Evolutionary conservation across 1,139 yeast species (phyloP).

Genomic region (Pichia sp.): DNA sequence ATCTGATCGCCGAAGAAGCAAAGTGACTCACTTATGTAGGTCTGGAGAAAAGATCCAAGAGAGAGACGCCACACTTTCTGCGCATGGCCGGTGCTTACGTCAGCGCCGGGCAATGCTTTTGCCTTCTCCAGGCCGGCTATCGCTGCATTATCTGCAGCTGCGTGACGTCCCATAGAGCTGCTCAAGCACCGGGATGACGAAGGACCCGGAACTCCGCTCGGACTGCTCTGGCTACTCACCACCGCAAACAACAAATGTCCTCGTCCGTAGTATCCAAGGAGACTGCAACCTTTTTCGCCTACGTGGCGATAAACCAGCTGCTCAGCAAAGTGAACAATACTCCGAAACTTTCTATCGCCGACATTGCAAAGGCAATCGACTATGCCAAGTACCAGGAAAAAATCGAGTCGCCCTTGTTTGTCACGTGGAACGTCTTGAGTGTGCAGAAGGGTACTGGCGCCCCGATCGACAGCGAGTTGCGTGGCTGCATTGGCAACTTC

Average conservation of each 20-base stretch:
- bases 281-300: slow-evolving; percentile 3
- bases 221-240: too few species aligned
- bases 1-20: too few species aligned
- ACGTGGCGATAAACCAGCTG: slow-evolving; percentile 5
- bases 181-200: too few species aligned
- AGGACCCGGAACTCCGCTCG: too few species aligned
- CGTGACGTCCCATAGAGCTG: background rate
- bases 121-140: too few species aligned
- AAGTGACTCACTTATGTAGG: too few species aligned
- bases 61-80: too few species aligned
- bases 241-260: background rate
- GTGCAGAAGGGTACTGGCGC: background rate
- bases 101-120: too few species aligned
- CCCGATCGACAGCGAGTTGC: background rate
- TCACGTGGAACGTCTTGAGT: slow-evolving; percentile 70
- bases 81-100: too few species aligned
- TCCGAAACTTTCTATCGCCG: background rate
- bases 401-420: slow-evolving; percentile 57
- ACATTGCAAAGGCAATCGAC: slow-evolving; percentile 1
- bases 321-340: background rate
- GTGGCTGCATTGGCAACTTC: slow-evolving; percentile 13
- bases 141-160: too few species aligned
- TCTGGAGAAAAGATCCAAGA: too few species aligned
- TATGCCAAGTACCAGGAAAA: background rate
- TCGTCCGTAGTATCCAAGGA: background rate